Base-by-base conservation (phyloP, 2,329 filamentous ascomycete species). In the Epichloe typhina region DNA sequence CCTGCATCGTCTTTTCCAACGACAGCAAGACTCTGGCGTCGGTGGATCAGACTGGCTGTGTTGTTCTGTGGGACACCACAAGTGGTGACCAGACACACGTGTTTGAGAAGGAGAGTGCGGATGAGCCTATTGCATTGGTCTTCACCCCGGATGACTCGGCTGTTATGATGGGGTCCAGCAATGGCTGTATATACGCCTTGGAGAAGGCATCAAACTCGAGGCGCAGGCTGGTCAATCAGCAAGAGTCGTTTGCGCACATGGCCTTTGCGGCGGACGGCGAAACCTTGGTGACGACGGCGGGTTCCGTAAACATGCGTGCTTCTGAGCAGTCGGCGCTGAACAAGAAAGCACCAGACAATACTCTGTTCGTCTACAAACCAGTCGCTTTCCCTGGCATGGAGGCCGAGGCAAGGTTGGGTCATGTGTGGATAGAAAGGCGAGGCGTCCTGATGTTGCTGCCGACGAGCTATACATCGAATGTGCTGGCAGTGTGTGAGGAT, bases 11-110 rank as follows among this genome's bases (percentile, higher is more conserved):
- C 15, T 56, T 61, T 43, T 54, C 56, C 13, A 52, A 49, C 26
- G 53, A 59, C 43, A 42, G 53, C 15, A 50, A 49, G 39, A 51
- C 33, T 37, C 31, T 61, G 1, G 56, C 54, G 21, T 56, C 56
- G 9, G 52, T 47, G 26, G 54, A 51, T 6, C 11, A 31, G 12
- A 50, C 56, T 26, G 43, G 43, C 4, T 56, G 52, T 4, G 42
- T 61, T 7, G 45, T 49, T 37, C 42, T 59, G 26, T 58, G 56
- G 58, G 50, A 56, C 43, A 19, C 44, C 3, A 35, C 42, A 23
- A 52, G 46, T 26, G 54, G 52, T 5, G 17, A 49, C 33, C 50
- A 33, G 37, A 40, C 36, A 31, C 46, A 53, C 13, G 38, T 50
- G 5, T 54, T 52, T 42, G 44, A 36, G 15, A 49, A 42, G 35